Conservation (phyloP, 2,329 filamentous ascomycete genomes). For the Sarocladiaceae sp. region DNA sequence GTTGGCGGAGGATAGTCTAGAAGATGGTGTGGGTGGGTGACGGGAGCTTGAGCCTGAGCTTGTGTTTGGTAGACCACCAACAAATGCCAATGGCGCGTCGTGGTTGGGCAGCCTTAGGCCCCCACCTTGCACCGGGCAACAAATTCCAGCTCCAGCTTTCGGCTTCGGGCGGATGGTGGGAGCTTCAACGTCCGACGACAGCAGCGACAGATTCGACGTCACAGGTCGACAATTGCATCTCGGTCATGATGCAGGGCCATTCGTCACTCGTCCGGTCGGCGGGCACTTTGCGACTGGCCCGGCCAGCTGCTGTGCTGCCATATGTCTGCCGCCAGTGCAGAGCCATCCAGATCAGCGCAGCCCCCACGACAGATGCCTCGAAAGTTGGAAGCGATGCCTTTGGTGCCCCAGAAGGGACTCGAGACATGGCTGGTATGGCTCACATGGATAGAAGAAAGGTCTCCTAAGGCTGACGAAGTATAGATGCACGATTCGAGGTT, state of each 20-base stretch:
- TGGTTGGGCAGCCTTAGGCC: conserved; percentile 8
- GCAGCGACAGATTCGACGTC: too few species aligned
- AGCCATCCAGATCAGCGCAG: conserved; percentile 56
- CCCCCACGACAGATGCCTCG: conserved; percentile 51
- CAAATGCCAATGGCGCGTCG: conserved; percentile 3
- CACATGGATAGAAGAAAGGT: too few species aligned
- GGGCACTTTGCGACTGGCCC: conserved; percentile 20
- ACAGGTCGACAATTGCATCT: conserved; percentile 9
- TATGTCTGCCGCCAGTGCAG: conserved; percentile 52
- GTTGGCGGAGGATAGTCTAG: too few species aligned
- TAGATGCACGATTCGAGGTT: conserved; percentile 93
- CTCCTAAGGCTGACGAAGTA: conserved; percentile 16
- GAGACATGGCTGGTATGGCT: conserved; percentile 45
- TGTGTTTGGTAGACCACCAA: conserved; percentile 6
- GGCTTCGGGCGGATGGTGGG: not conserved
- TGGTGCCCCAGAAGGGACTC: conserved; percentile 37
- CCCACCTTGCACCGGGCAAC: conserved; percentile 7
- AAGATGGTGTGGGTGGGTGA: conserved; percentile 2
- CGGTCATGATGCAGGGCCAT: conserved; percentile 38
- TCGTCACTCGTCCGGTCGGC: conserved; percentile 31
- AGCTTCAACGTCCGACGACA: conserved; percentile 8
- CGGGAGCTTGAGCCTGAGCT: too few species aligned
- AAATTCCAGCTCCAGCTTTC: conserved; percentile 5
- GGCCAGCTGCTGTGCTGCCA: conserved; percentile 14
- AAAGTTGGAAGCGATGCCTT: conserved; percentile 48